Evolutionary conservation across 75 land plant genomes (phyloP), one percentile per base, ranked within the genome.

Genomic region (Pinus taeda): DNA sequence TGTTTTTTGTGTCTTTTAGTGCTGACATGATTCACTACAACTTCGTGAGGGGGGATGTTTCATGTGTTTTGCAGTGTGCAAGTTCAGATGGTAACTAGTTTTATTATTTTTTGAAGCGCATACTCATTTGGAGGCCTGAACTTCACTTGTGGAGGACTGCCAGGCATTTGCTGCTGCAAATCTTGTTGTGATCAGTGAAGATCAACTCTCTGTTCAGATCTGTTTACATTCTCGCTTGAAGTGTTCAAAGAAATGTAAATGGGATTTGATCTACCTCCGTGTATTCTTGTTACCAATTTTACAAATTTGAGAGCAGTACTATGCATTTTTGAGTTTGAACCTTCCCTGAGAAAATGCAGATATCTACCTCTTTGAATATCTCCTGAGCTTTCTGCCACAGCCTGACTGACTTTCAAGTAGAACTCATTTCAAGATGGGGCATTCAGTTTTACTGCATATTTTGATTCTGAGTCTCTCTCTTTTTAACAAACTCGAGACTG

Each of bases 371-470:
- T 45, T 45, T 45, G 49, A 45, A 45, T 45, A 45, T 45, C 6
- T 45, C 49, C 45, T 15, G 49, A 39, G 8, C 21, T 36, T 37
- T 42, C 45, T 67, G 49, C 3, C 1, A 7, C 15, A 37, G 37
- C 2, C 53, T 39, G 53, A 67, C 20, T 67, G 49, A 20, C 49
- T 45, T 45, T 45, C 49, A 45, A 45, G 49, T 45, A 45, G 49
- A 45, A 45, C 49, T 45, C 49, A 45, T 67, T 15, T 8, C 39
- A 20, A 18, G 33, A 67, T 67, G 71, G 71, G 71, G 12, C 2
- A 39, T 67, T 67, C 45, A 67, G 18, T 67, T 67, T 20, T 67
- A 67, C 12, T 67, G 71, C 8, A 39, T 15, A 20, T 67, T 67
- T 20, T 67, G 71, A 45, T 67, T 36, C 45, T 67, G 11, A 30